These are phyloP conservation scores for Lepraria neglecta DNA, from an alignment of 495 filamentous ascomycete genomes.

Conservation along the genomic window DNA sequence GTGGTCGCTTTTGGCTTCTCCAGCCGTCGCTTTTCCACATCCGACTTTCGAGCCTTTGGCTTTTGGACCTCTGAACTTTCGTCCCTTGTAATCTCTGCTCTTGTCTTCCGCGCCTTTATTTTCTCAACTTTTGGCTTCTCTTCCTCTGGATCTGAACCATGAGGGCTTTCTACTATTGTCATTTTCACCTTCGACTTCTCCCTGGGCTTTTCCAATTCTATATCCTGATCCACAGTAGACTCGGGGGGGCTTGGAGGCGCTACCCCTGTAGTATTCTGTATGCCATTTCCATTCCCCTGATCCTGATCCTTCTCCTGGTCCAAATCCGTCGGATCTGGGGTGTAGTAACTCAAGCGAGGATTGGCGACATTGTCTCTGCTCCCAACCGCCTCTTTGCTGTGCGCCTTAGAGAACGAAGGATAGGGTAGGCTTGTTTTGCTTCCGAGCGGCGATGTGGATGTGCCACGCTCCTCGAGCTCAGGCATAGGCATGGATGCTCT, in stretches of 20 bases:
- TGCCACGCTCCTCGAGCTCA: conserved; percentile 36
- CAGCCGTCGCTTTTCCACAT: conserved; percentile 35
- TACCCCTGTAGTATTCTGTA: conserved; percentile 20
- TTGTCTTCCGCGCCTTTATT: not conserved
- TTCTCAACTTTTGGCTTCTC: conserved; percentile 21
- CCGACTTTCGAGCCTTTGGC: conserved; percentile 22
- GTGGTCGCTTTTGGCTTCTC: conserved; percentile 32
- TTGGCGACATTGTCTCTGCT: conserved; percentile 51
- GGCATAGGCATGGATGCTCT: conserved; percentile 48
- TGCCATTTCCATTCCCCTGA: conserved; percentile 18
- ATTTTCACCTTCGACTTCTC: conserved; percentile 11
- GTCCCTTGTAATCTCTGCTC: not conserved
- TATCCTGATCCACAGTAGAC: conserved; percentile 45
- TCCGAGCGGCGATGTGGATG: conserved; percentile 43
- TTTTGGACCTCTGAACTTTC: not conserved
- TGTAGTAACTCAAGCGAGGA: conserved; percentile 52
- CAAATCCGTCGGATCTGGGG: conserved; percentile 74
- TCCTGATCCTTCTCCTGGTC: conserved; percentile 44
- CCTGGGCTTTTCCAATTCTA: conserved; percentile 37
- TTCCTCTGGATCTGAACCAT: conserved; percentile 36
- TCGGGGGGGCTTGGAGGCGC: conserved; percentile 60
- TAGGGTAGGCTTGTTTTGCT: conserved; percentile 66
- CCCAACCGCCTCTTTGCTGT: conserved; percentile 74
- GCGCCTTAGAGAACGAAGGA: conserved; percentile 78
- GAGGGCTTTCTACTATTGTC: not conserved